A percentile compares a stretch with the other conserved stretches of the same genome.
Evolutionary conservation across 805 yeast species (phyloP).

Genomic region (Osmozyma mogii): DNA sequence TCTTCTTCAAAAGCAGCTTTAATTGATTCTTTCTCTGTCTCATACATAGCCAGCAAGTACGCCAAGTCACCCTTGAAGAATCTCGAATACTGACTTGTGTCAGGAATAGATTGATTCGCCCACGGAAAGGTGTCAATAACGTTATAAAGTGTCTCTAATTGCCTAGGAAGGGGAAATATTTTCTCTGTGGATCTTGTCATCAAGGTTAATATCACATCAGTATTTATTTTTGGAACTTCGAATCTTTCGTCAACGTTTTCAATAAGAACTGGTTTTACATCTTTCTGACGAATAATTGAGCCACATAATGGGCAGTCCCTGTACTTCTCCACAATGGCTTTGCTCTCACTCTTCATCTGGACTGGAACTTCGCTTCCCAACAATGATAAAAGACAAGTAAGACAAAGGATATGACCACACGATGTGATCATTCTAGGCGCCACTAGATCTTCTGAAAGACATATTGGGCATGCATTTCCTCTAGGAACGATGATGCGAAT

Average conservation of each 20-base stretch:
- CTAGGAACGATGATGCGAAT: conserved; percentile 68
- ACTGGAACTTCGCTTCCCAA: conserved; percentile 46
- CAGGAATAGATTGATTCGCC: conserved; percentile 23
- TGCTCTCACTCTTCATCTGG: conserved; percentile 27
- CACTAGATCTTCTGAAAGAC: conserved; percentile 72
- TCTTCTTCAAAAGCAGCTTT: conserved; percentile 48
- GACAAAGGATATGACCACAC: conserved; percentile 91
- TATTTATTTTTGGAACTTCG: conserved; percentile 50
- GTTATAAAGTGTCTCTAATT: conserved; percentile 18
- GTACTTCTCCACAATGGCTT: conserved; percentile 36
- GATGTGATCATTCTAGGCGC: conserved; percentile 88
- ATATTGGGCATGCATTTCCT: conserved; percentile 84
- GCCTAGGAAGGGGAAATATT: conserved; percentile 43
- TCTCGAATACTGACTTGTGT: conserved; percentile 44
- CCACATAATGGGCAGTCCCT: conserved; percentile 81
- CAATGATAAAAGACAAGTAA: conserved; percentile 69
- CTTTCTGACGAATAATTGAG: conserved; percentile 42
- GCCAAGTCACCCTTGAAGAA: conserved; percentile 57
- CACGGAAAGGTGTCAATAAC: conserved; percentile 48
- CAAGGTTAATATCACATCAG: conserved; percentile 51
- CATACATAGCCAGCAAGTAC: conserved; percentile 47
- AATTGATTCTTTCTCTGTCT: conserved; percentile 52
- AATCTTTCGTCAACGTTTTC: conserved; percentile 43
- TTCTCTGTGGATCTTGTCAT: conserved; percentile 43
- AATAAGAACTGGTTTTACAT: conserved; percentile 57